These are phyloP conservation scores for Akanthomyces muscarius DNA, from an alignment of 2,329 filamentous ascomycete species.

Conservation along the genomic window DNA sequence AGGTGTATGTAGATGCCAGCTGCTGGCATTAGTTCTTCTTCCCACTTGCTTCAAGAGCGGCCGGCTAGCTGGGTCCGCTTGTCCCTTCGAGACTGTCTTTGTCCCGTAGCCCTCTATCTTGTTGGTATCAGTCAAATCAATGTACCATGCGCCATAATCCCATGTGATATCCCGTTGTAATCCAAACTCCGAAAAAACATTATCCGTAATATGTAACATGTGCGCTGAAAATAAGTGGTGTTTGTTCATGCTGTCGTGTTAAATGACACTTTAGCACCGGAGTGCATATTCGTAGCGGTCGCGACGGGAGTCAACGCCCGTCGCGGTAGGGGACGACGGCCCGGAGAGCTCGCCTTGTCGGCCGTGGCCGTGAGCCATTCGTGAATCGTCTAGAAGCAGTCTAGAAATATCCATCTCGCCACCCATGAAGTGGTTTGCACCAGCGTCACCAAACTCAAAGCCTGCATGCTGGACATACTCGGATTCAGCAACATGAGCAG, in stretches of 20 bases:
- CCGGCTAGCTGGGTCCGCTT: conserved; percentile 15
- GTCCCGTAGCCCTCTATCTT: conserved; percentile 15
- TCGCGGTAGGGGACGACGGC: conserved; percentile 24
- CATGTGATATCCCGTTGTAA: conserved; percentile 9
- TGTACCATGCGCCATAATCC: conserved; percentile 15
- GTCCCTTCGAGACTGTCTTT: conserved; percentile 14
- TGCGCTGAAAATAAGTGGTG: conserved; percentile 12
- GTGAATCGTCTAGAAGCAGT: conserved; percentile 53
- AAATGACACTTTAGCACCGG: conserved; percentile 19
- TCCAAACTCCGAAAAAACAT: conserved; percentile 17
- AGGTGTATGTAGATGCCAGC: conserved; percentile 10
- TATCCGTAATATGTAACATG: conserved; percentile 1
- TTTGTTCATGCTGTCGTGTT: not conserved
- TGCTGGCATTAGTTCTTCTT: not conserved
- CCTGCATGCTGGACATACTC: conserved; percentile 27
- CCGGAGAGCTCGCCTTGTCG: conserved; percentile 28
- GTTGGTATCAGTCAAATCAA: conserved; percentile 17
- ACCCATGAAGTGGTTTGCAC: conserved; percentile 37
- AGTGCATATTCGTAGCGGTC: conserved; percentile 21
- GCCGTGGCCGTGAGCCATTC: conserved; percentile 25
- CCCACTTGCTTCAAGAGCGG: conserved; percentile 6
- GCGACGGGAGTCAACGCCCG: conserved; percentile 21
- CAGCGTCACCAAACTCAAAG: conserved; percentile 44
- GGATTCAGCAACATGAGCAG: conserved; percentile 32
- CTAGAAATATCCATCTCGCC: conserved; percentile 62